Base-by-base conservation (phyloP, 768 basidiomycete genomes). In the Rhodocollybia butyracea region DNA sequence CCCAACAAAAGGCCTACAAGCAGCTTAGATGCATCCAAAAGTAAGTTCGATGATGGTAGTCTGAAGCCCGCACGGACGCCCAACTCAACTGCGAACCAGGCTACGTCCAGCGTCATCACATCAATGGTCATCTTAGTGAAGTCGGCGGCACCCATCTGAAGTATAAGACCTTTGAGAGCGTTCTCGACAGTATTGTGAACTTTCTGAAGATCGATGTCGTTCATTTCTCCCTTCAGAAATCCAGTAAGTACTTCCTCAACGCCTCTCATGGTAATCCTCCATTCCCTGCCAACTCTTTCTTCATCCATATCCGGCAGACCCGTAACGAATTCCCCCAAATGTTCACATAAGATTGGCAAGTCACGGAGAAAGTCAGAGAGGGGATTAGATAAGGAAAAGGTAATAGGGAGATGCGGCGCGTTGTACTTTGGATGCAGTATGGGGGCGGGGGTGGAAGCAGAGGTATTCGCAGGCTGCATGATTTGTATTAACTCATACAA, bases 41-140 rank as follows among this genome's bases (percentile, higher is more conserved):
- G 34, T 15, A 24, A 12, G 32, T 34, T 29, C 21, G 29, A 27
- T 31, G 30, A 41, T 6, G 27, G 11, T 31, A 27, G 5, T 21
- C 3, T 38, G 31, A 21, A n/a, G 17, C 34, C 31, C 17, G 31
- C 32, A 13, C 29, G 41, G 12, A 78, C 32, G 70, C 77, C 71
- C 19, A 87, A 53, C 61, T 88, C 88, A 30, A 91, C 71, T 3
- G 74, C 61, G 64, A 87, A 85, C 89, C 89, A 91, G 31, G 76
- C 72, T n/a, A 77, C 59, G 10, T 73, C 64, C 40, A 87, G 66
- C 3, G 71, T 72, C 21, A 78, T 70, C 3, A 61, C 56, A 59
- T 76, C 75, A 46, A 76, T 59, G 3, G 67, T 66, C 34, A 66
- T 59, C 8, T 69, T 55, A 2, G 60, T 66, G 1, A 70, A 65